A percentile compares a stretch with the other conserved stretches of the same genome.
phyloP scores from a whole-genome alignment of 805 yeast genomes.

The Yarrowia bubula region DNA sequence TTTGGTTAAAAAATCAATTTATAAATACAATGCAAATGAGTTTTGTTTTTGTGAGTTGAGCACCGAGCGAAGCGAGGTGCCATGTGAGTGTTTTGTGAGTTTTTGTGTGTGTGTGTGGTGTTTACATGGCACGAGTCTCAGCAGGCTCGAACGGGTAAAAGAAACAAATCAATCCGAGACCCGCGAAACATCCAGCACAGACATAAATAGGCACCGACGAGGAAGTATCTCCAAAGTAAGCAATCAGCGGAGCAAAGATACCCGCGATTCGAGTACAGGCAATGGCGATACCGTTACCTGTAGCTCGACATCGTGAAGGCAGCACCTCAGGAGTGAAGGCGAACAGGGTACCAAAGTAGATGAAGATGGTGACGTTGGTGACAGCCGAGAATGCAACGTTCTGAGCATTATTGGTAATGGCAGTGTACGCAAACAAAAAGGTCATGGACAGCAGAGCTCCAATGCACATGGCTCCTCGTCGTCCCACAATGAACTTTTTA shows the following conservation, averaged over 20 bases:
- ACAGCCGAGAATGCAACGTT: slow-evolving; percentile 49
- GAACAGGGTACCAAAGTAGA: slow-evolving; percentile 46
- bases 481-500: slow-evolving; percentile 41
- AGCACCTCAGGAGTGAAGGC: slow-evolving; percentile 53
- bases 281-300: slow-evolving; percentile 52
- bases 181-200: slow-evolving; percentile 48
- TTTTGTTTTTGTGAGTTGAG: neutral
- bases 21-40: slow-evolving; percentile 19
- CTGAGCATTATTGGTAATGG: slow-evolving; percentile 54
- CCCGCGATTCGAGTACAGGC: slow-evolving; percentile 48
- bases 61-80: slow-evolving; percentile 37
- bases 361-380: slow-evolving; percentile 29
- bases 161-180: slow-evolving; percentile 46
- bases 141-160: slow-evolving; percentile 43
- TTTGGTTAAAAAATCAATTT: neutral
- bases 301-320: slow-evolving; percentile 42
- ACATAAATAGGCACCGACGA: slow-evolving; percentile 51
- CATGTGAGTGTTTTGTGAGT: neutral
- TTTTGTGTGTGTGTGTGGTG: neutral
- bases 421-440: slow-evolving; percentile 60
- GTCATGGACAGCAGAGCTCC: slow-evolving; percentile 57
- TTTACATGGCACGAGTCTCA: slow-evolving; percentile 15
- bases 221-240: slow-evolving; percentile 47
- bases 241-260: slow-evolving; percentile 50
- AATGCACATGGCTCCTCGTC: slow-evolving; percentile 55